Conservation (phyloP, 108 stramenopile species). For the Hondaea fermentalgiana region DNA sequence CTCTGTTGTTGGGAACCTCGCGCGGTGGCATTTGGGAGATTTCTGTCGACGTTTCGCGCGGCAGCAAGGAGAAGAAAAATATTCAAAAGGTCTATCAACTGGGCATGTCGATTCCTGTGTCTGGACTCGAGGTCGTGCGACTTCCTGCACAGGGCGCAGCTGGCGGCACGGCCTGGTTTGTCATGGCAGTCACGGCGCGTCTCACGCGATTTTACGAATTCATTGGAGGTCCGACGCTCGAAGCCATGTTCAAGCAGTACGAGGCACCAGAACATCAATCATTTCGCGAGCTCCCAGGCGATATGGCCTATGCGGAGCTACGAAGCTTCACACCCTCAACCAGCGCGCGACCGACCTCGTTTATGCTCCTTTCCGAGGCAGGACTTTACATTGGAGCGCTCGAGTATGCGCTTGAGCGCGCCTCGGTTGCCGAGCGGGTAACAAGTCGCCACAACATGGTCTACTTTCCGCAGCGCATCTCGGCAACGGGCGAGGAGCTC, state of each 20-base stretch:
- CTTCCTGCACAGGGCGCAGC: background rate
- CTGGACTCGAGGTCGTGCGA: background rate
- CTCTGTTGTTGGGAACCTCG: background rate
- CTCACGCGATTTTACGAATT: background rate
- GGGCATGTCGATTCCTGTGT: background rate
- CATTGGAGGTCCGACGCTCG: background rate
- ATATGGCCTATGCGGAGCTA: background rate
- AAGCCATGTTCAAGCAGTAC: background rate
- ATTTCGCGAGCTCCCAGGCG: background rate
- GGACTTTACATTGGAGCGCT: background rate
- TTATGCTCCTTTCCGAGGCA: constrained; percentile 4
- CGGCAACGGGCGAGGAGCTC: background rate
- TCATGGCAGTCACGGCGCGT: background rate
- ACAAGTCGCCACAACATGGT: background rate
- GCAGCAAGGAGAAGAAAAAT: background rate
- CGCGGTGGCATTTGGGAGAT: background rate
- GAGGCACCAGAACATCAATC: background rate
- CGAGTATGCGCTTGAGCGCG: background rate
- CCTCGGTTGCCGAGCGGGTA: background rate
- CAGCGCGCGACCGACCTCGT: background rate
- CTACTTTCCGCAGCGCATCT: background rate
- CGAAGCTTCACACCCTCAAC: background rate
- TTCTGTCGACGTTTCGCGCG: background rate
- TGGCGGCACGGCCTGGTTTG: background rate
- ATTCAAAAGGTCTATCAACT: background rate